These are phyloP conservation scores for Scheffersomyces stipitis DNA, from an alignment of 805 yeast genomes.

Conservation along the genomic window DNA sequence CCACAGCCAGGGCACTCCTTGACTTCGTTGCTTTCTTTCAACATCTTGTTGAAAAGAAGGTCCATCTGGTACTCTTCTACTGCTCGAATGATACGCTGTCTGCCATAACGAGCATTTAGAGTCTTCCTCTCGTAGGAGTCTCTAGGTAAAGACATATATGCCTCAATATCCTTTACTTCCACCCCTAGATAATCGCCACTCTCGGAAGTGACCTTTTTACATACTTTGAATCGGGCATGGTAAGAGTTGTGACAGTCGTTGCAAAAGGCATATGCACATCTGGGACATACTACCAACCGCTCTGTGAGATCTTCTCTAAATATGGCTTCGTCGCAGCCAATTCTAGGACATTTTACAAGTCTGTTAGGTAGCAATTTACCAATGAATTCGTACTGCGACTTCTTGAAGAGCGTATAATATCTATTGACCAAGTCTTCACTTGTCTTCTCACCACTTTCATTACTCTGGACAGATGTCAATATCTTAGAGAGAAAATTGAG, in stretches of 20 bases:
- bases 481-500: slow-evolving; percentile 31
- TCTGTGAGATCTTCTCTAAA: slow-evolving; percentile 48
- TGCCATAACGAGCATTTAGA: slow-evolving; percentile 46
- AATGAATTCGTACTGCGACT: slow-evolving; percentile 43
- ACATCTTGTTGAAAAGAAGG: slow-evolving; percentile 42
- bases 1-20: slow-evolving; percentile 51
- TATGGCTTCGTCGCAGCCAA: slow-evolving; percentile 44
- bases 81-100: slow-evolving; percentile 38
- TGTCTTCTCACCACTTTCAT: slow-evolving; percentile 4
- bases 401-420: slow-evolving; percentile 37
- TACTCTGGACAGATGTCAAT: slow-evolving; percentile 11
- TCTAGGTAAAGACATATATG: slow-evolving; percentile 29
- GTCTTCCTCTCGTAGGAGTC: slow-evolving; percentile 33
- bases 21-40: slow-evolving; percentile 32
- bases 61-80: slow-evolving; percentile 49
- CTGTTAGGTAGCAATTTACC: slow-evolving; percentile 47
- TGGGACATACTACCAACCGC: slow-evolving; percentile 47
- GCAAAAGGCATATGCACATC: slow-evolving; percentile 57
- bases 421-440: slow-evolving; percentile 27
- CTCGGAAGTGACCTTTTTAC: slow-evolving; percentile 26
- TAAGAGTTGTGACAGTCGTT: slow-evolving; percentile 56
- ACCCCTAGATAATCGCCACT: slow-evolving; percentile 25
- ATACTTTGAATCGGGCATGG: slow-evolving; percentile 54
- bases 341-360: slow-evolving; percentile 52
- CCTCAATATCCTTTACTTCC: slow-evolving; percentile 32